These are phyloP conservation scores for Blastomyces gilchristii DNA, from an alignment of 2,329 filamentous ascomycete genomes.

Conservation along the genomic window DNA sequence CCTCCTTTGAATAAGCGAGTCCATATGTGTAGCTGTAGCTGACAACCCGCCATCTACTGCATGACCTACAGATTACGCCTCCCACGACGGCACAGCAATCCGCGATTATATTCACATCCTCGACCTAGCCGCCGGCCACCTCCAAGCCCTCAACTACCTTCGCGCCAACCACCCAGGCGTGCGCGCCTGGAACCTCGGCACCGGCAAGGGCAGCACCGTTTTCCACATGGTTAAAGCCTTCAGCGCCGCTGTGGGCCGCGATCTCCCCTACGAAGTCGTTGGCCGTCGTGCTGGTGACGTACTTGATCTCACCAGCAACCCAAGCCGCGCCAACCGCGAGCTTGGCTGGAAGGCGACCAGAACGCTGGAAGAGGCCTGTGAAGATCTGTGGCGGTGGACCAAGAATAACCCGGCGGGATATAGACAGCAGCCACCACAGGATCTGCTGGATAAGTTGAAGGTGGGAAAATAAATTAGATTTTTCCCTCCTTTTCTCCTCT, in stretches of 20 bases:
- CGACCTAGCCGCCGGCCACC: slow-evolving; percentile 75
- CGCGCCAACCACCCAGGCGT: slow-evolving; percentile 76
- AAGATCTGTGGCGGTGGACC: slow-evolving; percentile 94
- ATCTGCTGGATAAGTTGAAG: slow-evolving; percentile 51
- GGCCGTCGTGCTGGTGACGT: slow-evolving; percentile 80
- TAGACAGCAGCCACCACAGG: slow-evolving; percentile 76
- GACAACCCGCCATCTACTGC: slow-evolving; percentile 1
- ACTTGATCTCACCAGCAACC: slow-evolving; percentile 87
- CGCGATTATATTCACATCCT: slow-evolving; percentile 97
- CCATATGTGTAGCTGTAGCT: slow-evolving; percentile 8
- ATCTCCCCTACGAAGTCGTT: slow-evolving; percentile 78
- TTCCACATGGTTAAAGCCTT: slow-evolving; percentile 98
- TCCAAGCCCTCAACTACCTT: slow-evolving; percentile 83
- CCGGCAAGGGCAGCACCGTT: slow-evolving; percentile 87
- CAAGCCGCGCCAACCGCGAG: slow-evolving; percentile 75
- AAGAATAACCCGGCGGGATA: slow-evolving; percentile 95
- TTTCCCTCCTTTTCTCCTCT: neutral
- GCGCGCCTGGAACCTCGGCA: slow-evolving; percentile 93
- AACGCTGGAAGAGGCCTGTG: slow-evolving; percentile 84
- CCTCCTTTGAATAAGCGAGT: neutral
- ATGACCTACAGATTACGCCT: slow-evolving; percentile 62
- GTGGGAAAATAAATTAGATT: slow-evolving; percentile 2
- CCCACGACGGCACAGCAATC: slow-evolving; percentile 84
- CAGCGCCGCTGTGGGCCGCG: slow-evolving; percentile 70
- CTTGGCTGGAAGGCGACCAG: slow-evolving; percentile 84